A percentile compares a stretch with the other conserved stretches of the same genome.
Evolutionary conservation across 2,329 filamentous ascomycete species (phyloP).

Genomic region (Stemphylium vesicarium): DNA sequence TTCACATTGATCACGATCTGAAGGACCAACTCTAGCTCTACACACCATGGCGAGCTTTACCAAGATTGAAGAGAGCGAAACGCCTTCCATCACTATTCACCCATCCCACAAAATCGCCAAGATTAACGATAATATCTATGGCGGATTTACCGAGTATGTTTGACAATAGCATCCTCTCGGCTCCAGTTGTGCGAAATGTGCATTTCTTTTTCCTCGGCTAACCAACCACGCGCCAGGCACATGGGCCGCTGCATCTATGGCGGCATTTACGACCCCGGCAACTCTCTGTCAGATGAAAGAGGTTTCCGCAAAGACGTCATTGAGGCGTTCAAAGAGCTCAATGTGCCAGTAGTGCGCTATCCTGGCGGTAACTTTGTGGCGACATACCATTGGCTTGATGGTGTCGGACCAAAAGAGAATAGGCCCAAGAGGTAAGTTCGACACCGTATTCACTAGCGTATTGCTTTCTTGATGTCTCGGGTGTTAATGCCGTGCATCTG

Average conservation of each 20-base stretch:
- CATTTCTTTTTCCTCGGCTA: constrained; percentile 21
- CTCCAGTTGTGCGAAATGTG: background rate
- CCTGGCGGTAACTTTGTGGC: constrained; percentile 85
- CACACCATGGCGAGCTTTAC: constrained; percentile 74
- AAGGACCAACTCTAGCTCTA: background rate
- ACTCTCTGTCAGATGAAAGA: constrained; percentile 72
- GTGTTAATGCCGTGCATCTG: too few species aligned
- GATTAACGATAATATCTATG: constrained; percentile 82
- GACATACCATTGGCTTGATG: constrained; percentile 86
- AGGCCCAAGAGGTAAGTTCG: constrained; percentile 61
- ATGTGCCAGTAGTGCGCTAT: constrained; percentile 78
- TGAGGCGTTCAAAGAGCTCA: constrained; percentile 72
- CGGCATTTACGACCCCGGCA: constrained; percentile 81
- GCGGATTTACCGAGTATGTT: constrained; percentile 80
- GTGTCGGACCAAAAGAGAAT: constrained; percentile 74
- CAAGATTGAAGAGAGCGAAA: constrained; percentile 65
- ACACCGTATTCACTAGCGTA: background rate
- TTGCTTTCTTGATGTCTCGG: background rate
- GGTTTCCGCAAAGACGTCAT: constrained; percentile 84
- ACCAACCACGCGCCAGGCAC: constrained; percentile 61
- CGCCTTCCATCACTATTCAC: constrained; percentile 70
- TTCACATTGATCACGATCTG: background rate
- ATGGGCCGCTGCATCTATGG: constrained; percentile 91
- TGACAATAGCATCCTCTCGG: constrained; percentile 10
- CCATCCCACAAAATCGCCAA: constrained; percentile 69